Evolutionary conservation across 352 stramenopile species (phyloP).

Genomic region (Phytophthora pluvialis): DNA sequence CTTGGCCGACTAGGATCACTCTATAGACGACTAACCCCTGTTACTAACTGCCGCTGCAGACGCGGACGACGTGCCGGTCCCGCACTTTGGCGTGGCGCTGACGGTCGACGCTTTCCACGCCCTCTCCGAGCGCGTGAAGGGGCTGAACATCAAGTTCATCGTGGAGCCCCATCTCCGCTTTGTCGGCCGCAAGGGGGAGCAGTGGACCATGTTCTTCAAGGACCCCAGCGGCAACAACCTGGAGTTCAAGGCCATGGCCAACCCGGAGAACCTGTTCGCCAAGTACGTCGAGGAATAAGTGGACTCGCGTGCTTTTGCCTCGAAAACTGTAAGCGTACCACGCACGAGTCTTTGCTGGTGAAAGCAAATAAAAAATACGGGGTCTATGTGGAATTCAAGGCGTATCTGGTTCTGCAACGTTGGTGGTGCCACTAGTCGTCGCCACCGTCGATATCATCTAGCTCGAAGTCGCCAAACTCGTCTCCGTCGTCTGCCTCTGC

Average conservation of each 20-base stretch:
- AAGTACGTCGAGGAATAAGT: conserved; percentile 93
- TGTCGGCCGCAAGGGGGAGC: conserved; percentile 93
- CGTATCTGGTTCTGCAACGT: conserved; percentile 7
- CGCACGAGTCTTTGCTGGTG: not conserved
- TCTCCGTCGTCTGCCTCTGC: conserved; percentile 43
- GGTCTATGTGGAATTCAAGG: conserved; percentile 28
- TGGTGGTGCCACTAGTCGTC: conserved; percentile 37
- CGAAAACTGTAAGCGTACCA: not conserved
- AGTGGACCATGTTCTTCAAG: conserved; percentile 99
- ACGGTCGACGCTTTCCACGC: conserved; percentile 93
- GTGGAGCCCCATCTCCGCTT: conserved; percentile 97
- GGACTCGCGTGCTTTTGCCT: not conserved
- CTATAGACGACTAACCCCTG: not conserved
- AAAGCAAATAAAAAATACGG: conserved; percentile 29
- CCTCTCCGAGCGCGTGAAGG: conserved; percentile 84
- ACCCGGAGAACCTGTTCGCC: conserved; percentile 96
- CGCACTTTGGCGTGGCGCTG: conserved; percentile 95
- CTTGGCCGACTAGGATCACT: not conserved
- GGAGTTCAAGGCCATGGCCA: conserved; percentile 99
- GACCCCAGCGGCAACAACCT: conserved; percentile 97
- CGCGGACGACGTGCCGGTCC: conserved; percentile 97
- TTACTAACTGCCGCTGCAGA: conserved; percentile 52
- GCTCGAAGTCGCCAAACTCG: conserved; percentile 58
- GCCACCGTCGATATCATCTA: conserved; percentile 61
- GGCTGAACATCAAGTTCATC: conserved; percentile 92